Percentiles rank a stretch among this genome's conserved stretches.
phyloP scores from a whole-genome alignment of 768 basidiomycete genomes.

The Leccinum obscurum region DNA sequence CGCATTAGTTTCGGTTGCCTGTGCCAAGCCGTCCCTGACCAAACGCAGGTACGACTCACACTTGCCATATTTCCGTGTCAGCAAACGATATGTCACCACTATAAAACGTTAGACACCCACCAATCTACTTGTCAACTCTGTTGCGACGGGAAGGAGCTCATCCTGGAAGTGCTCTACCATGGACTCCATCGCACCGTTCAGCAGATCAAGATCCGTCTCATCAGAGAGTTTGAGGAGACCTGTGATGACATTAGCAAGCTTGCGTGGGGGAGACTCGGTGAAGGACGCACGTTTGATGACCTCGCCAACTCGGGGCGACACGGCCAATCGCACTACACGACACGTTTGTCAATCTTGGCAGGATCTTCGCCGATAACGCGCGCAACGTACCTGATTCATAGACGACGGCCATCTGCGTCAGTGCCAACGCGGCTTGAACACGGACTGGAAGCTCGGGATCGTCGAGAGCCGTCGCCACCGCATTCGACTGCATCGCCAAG shows the following conservation, averaged over 20 bases:
- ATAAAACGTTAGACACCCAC: constrained; percentile 41
- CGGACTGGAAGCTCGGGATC: constrained; percentile 53
- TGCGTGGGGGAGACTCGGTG: background rate
- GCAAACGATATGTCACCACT: background rate
- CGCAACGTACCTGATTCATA: constrained; percentile 58
- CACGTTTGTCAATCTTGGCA: background rate
- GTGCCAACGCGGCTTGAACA: constrained; percentile 77
- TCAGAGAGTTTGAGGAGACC: constrained; percentile 89
- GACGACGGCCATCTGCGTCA: constrained; percentile 71
- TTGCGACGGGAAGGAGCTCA: constrained; percentile 60
- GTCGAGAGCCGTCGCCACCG: too few relatives aligned
- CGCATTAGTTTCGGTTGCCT: constrained; percentile 48
- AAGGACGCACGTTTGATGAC: constrained; percentile 71
- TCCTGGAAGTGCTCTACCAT: constrained; percentile 86
- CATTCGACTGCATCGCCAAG: constrained; percentile 57
- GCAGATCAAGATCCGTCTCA: constrained; percentile 84
- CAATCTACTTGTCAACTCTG: constrained; percentile 73
- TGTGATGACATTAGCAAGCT: constrained; percentile 26
- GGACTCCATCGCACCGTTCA: constrained; percentile 80
- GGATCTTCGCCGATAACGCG: background rate
- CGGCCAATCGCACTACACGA: constrained; percentile 58
- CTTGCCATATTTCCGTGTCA: constrained; percentile 35
- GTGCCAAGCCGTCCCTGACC: constrained; percentile 61
- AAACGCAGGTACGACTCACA: constrained; percentile 83
- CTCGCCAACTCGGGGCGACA: constrained; percentile 78